A percentile compares a stretch with the other conserved stretches of the same genome.
Evolutionary conservation across 805 yeast species (phyloP).

Genomic region (Yarrowia sp.): DNA sequence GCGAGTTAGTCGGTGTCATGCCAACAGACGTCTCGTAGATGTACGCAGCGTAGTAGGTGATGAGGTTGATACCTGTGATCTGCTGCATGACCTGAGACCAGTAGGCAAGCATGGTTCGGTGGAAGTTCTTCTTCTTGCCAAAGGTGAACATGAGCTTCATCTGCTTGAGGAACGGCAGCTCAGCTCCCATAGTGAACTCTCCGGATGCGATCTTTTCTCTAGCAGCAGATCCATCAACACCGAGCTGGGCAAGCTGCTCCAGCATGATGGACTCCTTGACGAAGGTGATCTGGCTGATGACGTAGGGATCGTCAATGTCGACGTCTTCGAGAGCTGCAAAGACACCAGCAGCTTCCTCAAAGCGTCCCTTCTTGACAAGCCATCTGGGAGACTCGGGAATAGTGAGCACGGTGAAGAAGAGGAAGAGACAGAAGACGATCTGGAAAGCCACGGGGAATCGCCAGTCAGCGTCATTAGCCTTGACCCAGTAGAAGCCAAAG

Average conservation of each 20-base stretch:
- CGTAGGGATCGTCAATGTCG: neutral
- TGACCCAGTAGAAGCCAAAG: conserved; percentile 4
- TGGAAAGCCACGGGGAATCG: conserved; percentile 4
- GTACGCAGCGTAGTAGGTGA: conserved; percentile 1
- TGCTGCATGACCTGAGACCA: conserved; percentile 62
- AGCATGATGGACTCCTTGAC: conserved; percentile 7
- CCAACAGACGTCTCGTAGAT: neutral
- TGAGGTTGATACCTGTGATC: conserved; percentile 84
- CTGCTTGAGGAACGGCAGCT: neutral
- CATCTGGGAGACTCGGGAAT: neutral
- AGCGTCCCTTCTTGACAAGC: neutral
- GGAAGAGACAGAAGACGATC: conserved; percentile 1
- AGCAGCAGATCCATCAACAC: neutral
- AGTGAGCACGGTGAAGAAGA: neutral
- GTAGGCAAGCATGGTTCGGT: conserved; percentile 40
- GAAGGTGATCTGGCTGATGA: neutral
- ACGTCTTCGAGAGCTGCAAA: conserved; percentile 4
- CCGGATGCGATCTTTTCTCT: neutral
- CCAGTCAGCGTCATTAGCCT: neutral
- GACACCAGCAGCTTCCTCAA: neutral
- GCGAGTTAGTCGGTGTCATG: neutral
- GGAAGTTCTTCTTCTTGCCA: conserved; percentile 24
- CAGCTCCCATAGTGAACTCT: neutral
- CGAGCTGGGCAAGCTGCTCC: neutral
- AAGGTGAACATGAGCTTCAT: conserved; percentile 10